Conservation (phyloP, 768 basidiomycete species). For the Tulasnella sp. region DNA sequence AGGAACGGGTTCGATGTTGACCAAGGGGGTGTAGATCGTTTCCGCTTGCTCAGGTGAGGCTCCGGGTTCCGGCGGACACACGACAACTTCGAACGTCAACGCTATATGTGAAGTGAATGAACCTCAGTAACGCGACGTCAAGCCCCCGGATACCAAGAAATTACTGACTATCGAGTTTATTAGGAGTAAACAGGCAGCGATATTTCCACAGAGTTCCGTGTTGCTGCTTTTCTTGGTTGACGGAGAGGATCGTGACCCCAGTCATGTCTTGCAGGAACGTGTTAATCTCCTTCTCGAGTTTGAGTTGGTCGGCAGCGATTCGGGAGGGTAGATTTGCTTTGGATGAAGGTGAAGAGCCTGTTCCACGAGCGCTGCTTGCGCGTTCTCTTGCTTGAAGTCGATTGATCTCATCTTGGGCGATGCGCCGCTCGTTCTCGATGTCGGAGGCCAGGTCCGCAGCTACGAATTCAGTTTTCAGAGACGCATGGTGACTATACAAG, state of each 20-base stretch:
- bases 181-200: constrained; percentile 2
- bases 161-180: not conserved
- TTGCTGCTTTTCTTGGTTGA: not conserved
- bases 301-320: not conserved
- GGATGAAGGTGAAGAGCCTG: not conserved
- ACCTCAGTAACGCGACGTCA: not conserved
- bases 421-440: not conserved
- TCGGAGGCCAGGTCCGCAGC: not conserved
- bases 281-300: not conserved
- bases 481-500: not conserved
- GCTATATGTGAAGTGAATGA: too few relatives aligned
- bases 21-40: constrained; percentile 49
- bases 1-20: constrained; percentile 38
- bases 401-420: constrained; percentile 12
- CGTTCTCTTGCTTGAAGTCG: constrained; percentile 37
- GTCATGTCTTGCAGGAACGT: not conserved
- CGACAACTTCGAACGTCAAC: not conserved
- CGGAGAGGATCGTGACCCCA: not conserved
- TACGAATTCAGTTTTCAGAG: constrained; percentile 35
- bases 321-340: not conserved
- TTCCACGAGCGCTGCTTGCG: constrained; percentile 27
- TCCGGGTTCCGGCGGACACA: constrained; percentile 11
- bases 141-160: not conserved
- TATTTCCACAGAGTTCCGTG: not conserved
- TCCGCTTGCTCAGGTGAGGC: constrained; percentile 42